Base-by-base conservation (phyloP, 1,139 yeast species). In the Meyerozyma athensensis region DNA sequence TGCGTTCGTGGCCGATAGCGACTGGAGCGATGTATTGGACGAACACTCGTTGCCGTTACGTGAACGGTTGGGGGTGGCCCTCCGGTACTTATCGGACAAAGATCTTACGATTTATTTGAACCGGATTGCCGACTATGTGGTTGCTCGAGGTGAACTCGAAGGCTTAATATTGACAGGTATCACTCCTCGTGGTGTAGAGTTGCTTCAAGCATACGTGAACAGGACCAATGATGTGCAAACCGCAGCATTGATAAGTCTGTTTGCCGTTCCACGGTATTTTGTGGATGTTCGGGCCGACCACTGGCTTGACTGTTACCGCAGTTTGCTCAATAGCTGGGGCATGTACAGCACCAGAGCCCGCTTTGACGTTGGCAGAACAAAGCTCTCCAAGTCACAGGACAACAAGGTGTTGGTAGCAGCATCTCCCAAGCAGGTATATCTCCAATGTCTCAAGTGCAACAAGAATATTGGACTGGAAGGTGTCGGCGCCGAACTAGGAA, bases 1-100 rank as follows among this genome's bases (percentile, higher is more conserved):
- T 68, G 96, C 97, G 0, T 92, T 81, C 49, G 83, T 92, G 39
- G 89, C 97, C 0, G 97, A 92, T 53, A 86, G 87, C 37, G 95
- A 90, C 46, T 92, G 97, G 97, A 81, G 92, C 80, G 97, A 87
- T 54, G 96, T 92, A 3, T 68, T 92, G 40, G 96, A 89, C 54
- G 97, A 92, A 50, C 81, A 83, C 26, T 83, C 96, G 2, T 68
- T 92, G 34, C 96, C 98, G 0, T 65, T 92, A 34, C 69, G 94
- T 40, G 98, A 92, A 54, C 67, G 96, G 45, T 62, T 92, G 10
- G 97, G 97, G 0, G 90, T 92, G 30, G 97, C 97, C 0, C 65
- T 92, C 18, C 65, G 97, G 36, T 90, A 86, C 52, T 65, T 92
- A 23, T 77, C 90, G 0, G 97, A 89, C 53, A 72, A 77, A 37